Evolutionary conservation across 768 basidiomycete genomes (phyloP), one percentile per base, ranked within the genome.

Genomic region (Mycena vitilis): DNA sequence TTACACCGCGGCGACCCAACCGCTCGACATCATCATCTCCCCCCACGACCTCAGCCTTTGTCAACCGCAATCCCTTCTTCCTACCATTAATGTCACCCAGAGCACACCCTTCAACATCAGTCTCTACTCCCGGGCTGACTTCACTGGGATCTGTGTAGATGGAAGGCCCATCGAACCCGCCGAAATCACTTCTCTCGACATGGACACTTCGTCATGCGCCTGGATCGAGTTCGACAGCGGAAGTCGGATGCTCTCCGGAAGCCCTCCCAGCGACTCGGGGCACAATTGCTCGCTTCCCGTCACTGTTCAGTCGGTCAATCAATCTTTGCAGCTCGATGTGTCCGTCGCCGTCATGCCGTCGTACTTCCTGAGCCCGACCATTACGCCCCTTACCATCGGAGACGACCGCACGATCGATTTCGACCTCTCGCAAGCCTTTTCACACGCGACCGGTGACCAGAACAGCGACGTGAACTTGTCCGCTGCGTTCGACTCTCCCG

Each of bases 61-160:
- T 52, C 71, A 84, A 52, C 72, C 81, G 9, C 76, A 78, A 13
- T 57, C 76, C 45, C 84, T 93, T 20, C 87, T 93, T 20, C 87
- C 89, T 13, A 87, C 87, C 9, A 84, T 95, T 77, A 95, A 96
- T 71, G 78, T 93, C 45, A 95, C 95, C 0, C 82, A 84, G 4
- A 84, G 81, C 13, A 82, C 83, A 6, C 73, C 83, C 45, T 87
- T 91, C 82, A 80, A 84, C 68, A 67, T 93, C 69, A 81, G 79
- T 52, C 78, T 90, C 59, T 73, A 80, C 63, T 88, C 89, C 18
- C 77, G 85, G 69, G 82, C 80, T 44, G 90, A 94, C 78, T 90
- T 89, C 66, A 78, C 81, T 63, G 89, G 90, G 16, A 77, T 95
- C 9, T 77, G 89, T 12, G 81, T 94, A 25, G 90, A 95, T 70